Conservation (phyloP, 2,329 filamentous ascomycete genomes). For the Alternaria triticimaculans region DNA sequence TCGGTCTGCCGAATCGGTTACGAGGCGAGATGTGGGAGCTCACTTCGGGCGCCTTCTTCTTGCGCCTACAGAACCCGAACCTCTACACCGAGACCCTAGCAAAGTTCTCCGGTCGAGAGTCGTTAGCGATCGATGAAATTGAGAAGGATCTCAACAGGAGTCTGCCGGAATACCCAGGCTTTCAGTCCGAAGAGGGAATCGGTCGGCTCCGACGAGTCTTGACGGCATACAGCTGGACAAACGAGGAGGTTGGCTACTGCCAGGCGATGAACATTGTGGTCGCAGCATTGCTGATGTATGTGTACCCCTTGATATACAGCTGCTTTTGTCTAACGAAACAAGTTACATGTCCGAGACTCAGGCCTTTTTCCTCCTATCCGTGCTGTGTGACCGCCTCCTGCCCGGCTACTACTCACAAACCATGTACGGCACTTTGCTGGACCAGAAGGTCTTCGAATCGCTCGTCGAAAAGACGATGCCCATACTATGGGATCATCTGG, state of each 20-base stretch:
- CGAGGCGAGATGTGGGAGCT: constrained; percentile 96
- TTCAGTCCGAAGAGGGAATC: constrained; percentile 95
- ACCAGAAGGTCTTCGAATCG: constrained; percentile 97
- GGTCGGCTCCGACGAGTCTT: constrained; percentile 86
- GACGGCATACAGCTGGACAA: constrained; percentile 97
- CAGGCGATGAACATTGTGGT: constrained; percentile 99
- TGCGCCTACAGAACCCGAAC: constrained; percentile 84
- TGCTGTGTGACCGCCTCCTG: constrained; percentile 88
- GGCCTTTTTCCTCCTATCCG: constrained; percentile 91
- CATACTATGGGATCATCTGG: constrained; percentile 96
- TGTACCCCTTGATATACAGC: constrained; percentile 22
- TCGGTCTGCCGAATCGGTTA: constrained; percentile 90
- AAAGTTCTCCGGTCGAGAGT: constrained; percentile 84
- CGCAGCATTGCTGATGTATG: constrained; percentile 87
- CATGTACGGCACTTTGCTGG: constrained; percentile 97
- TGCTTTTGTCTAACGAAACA: constrained; percentile 34
- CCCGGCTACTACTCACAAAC: constrained; percentile 98
- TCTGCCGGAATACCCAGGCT: constrained; percentile 95
- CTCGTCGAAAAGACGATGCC: constrained; percentile 99
- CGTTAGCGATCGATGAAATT: constrained; percentile 96
- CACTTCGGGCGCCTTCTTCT: constrained; percentile 87
- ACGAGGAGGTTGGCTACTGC: constrained; percentile 95
- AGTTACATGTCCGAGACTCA: constrained; percentile 95
- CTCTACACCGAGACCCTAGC: constrained; percentile 83
- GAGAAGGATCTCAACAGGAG: constrained; percentile 98